Conservation (phyloP, 306 rosid genomes). For the Glycine soja region DNA sequence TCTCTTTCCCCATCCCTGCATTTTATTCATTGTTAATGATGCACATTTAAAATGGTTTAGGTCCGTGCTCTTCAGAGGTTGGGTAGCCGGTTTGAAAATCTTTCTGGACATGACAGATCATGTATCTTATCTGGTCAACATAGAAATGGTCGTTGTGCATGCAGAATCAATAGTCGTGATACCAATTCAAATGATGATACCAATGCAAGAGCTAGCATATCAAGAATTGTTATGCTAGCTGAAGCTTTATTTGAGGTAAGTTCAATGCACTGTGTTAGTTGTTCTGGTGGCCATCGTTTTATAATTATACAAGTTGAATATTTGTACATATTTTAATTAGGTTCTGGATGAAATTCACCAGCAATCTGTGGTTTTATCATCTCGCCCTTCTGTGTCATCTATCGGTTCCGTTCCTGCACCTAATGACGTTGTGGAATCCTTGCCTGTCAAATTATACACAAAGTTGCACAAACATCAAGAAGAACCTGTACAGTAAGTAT, state of each 20-base stretch:
- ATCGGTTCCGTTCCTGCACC: conserved; percentile 99
- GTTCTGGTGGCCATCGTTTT: conserved; percentile 31
- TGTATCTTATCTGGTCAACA: conserved; percentile 94
- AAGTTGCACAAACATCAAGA: conserved; percentile 83
- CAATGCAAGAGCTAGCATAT: conserved; percentile 96
- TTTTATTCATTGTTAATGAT: conserved; percentile 36
- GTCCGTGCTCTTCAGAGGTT: conserved; percentile 98
- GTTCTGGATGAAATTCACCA: conserved; percentile 99
- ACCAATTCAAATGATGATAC: conserved; percentile 69
- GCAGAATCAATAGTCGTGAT: conserved; percentile 67
- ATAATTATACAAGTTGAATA: conserved; percentile 65
- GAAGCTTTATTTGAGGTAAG: conserved; percentile 98
- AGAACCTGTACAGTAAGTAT: conserved; percentile 92
- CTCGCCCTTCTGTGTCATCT: conserved; percentile 93
- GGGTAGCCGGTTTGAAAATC: conserved; percentile 94
- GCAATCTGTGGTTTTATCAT: conserved; percentile 96
- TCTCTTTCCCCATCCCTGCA: conserved; percentile 3
- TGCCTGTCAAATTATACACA: conserved; percentile 83
- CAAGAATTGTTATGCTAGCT: conserved; percentile 97
- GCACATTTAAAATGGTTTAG: conserved; percentile 55
- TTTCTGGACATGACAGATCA: conserved; percentile 94
- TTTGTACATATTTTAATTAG: conserved; percentile 77
- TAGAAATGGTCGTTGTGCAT: conserved; percentile 89
- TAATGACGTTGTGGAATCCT: conserved; percentile 89
- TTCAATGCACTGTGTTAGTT: conserved; percentile 33